A percentile compares a stretch with the other conserved stretches of the same genome.
Conservation (phyloP, 768 basidiomycete genomes). For the Kwoniella newhampshirensis region DNA sequence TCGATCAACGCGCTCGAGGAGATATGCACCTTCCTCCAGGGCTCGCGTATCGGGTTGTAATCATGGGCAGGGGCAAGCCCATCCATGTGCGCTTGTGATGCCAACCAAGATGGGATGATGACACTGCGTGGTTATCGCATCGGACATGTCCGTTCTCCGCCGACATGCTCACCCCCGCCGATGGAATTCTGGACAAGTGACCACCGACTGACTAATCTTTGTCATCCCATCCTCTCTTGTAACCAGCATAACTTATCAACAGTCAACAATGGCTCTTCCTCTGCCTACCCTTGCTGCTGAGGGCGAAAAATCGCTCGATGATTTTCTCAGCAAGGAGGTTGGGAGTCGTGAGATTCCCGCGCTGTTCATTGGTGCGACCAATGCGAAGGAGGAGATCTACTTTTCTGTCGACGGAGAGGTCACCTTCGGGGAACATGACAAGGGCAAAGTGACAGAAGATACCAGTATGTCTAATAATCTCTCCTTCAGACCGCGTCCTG, state of each 20-base stretch:
- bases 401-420: constrained; percentile 9
- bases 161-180: too few relatives aligned
- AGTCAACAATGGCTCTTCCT: neutral
- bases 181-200: too few relatives aligned
- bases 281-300: neutral
- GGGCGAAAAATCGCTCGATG: constrained; percentile 8
- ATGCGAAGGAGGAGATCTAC: constrained; percentile 15
- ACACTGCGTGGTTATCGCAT: too few relatives aligned
- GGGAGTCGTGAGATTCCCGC: constrained; percentile 10
- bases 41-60: too few relatives aligned
- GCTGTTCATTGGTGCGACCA: constrained; percentile 21
- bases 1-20: too few relatives aligned
- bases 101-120: too few relatives aligned
- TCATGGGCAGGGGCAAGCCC: too few relatives aligned
- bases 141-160: too few relatives aligned
- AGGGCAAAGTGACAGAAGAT: constrained; percentile 10
- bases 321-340: neutral
- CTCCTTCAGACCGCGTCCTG: neutral
- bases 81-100: too few relatives aligned
- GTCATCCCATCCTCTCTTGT: too few relatives aligned
- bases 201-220: too few relatives aligned
- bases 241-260: neutral
- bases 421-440: constrained; percentile 6
- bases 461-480: constrained; percentile 12
- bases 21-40: too few relatives aligned